A percentile compares a stretch with the other conserved stretches of the same genome.
phyloP scores from a whole-genome alignment of 306 rosid species.

The Begonia fuchsioides region DNA sequence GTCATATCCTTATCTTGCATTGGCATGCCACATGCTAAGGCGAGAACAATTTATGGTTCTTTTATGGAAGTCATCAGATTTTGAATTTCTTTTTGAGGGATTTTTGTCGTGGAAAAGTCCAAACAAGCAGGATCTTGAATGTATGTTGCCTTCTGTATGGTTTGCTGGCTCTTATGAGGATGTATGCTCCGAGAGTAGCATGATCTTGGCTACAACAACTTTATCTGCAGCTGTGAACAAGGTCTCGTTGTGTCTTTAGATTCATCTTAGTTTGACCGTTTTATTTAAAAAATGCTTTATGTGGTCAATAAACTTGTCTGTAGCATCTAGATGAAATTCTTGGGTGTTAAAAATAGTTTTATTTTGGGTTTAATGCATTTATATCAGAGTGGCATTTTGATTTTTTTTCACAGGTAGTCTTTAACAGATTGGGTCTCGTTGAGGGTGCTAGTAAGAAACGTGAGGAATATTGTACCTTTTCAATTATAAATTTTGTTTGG shows the following conservation, averaged over 20 bases:
- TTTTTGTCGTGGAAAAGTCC: constrained; percentile 76
- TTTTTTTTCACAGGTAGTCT: too few species aligned
- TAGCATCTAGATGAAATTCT: too few species aligned
- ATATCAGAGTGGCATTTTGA: too few species aligned
- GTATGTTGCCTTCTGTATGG: constrained; percentile 87
- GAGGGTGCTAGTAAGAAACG: too few species aligned
- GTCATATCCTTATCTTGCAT: constrained; percentile 77
- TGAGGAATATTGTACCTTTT: too few species aligned
- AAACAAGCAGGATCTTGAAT: constrained; percentile 86
- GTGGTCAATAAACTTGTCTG: too few species aligned
- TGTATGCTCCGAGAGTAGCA: constrained; percentile 49
- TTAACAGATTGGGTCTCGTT: too few species aligned
- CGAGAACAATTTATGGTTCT: constrained; percentile 82
- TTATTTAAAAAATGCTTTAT: too few species aligned
- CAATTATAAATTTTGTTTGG: too few species aligned
- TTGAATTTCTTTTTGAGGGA: constrained; percentile 79
- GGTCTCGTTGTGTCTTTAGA: constrained; percentile 28
- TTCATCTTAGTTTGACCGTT: not conserved
- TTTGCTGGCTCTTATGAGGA: constrained; percentile 95
- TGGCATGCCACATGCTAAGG: constrained; percentile 65
- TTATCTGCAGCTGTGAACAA: constrained; percentile 70
- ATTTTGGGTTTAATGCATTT: too few species aligned
- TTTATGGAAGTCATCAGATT: constrained; percentile 89
- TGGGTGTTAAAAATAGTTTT: too few species aligned
- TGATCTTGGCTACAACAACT: constrained; percentile 73